A percentile compares a stretch with the other conserved stretches of the same genome.
Evolutionary conservation across 148 eudicot species (phyloP).

Genomic region (Chenopodium formosanum): DNA sequence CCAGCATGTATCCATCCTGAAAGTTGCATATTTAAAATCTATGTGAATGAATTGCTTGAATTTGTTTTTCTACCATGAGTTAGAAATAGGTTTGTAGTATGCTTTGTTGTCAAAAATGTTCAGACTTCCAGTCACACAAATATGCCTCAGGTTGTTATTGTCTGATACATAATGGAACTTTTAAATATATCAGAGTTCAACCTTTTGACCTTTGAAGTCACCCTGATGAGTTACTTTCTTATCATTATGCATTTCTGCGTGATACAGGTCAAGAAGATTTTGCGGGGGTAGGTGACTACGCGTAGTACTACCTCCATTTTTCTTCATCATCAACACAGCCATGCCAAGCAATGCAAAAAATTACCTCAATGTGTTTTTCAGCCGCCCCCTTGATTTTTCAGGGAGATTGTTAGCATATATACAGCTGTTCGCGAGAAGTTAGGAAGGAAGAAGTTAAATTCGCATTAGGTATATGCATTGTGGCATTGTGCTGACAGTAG

Average conservation of each 20-base stretch:
- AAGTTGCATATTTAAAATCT: background rate
- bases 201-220: background rate
- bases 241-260: conserved; percentile 15
- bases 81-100: background rate
- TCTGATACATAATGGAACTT: too few relatives aligned
- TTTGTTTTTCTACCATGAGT: background rate
- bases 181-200: too few relatives aligned
- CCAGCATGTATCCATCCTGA: background rate
- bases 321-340: background rate
- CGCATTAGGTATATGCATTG: background rate
- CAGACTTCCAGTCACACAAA: background rate
- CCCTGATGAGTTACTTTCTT: background rate
- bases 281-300: conserved; percentile 19
- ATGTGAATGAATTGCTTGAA: background rate
- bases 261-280: conserved; percentile 59
- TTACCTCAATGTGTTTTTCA: background rate
- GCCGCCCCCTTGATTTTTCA: background rate
- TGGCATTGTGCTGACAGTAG: conserved; percentile 2
- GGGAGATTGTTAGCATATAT: background rate
- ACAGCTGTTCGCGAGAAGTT: background rate
- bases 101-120: background rate
- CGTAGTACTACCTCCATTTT: background rate
- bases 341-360: background rate
- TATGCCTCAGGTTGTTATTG: background rate
- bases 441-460: background rate